Evolutionary conservation across 371 early-diverging fungal species (phyloP).

Genomic region (Mucor piriformis): DNA sequence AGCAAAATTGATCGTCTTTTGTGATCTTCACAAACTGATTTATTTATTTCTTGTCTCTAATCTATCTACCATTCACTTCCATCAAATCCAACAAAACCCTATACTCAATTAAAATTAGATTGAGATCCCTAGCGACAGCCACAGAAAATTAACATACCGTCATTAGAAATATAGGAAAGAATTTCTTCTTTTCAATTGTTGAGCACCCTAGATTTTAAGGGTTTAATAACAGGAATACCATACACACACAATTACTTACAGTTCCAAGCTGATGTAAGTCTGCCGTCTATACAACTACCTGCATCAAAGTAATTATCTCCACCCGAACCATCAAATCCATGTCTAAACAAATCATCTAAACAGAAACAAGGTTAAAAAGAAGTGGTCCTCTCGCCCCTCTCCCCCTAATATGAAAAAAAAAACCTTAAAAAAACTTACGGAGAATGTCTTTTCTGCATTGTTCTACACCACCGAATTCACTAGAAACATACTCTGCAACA

Average conservation of each 20-base stretch:
- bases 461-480: slow-evolving; percentile 69
- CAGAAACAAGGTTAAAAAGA: neutral
- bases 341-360: slow-evolving; percentile 87
- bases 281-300: slow-evolving; percentile 95
- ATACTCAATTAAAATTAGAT: neutral
- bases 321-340: slow-evolving; percentile 96
- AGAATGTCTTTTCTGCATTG: slow-evolving; percentile 74
- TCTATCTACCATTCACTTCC: slow-evolving; percentile 57
- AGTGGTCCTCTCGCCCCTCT: too few species aligned
- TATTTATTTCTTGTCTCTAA: neutral
- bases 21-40: neutral
- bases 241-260: slow-evolving; percentile 33
- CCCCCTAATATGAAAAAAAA: too few species aligned
- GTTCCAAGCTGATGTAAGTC: slow-evolving; percentile 95
- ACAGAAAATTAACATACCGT: slow-evolving; percentile 49
- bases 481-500: slow-evolving; percentile 67
- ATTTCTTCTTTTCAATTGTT: slow-evolving; percentile 90
- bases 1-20: neutral
- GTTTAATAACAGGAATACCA: neutral
- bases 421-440: slow-evolving; percentile 34
- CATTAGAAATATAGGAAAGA: slow-evolving; percentile 89
- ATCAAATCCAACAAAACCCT: slow-evolving; percentile 85
- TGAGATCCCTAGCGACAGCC: neutral
- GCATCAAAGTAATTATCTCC: slow-evolving; percentile 95
- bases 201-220: slow-evolving; percentile 70